A percentile compares a stretch with the other conserved stretches of the same genome.
Conservation (phyloP, 176 grass and related monocot genomes). For the sorghum (Sorghum bicolor) region Sorghum_bicolor_NCBIv3 NC_012879.2:10259501-10260000, state of each 20-base stretch:
- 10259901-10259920: too few species aligned
- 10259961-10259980: too few species aligned
- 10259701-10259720: not conserved
- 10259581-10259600: constrained; percentile 24
- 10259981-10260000: too few species aligned
- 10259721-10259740: not conserved
- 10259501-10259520: constrained; percentile 23
- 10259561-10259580: constrained; percentile 25
- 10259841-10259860: too few species aligned
- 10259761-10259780: not conserved
- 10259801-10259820: not conserved
- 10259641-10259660: constrained; percentile 1
- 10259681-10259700: not conserved
- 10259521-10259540: constrained; percentile 30
- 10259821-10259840: not conserved
- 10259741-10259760: not conserved
- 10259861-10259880: too few species aligned
- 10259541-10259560: constrained; percentile 19
- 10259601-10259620: constrained; percentile 23
- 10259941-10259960: too few species aligned
- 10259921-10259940: too few species aligned
- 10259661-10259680: constrained; percentile 7
- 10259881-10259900: too few species aligned
- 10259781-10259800: not conserved
- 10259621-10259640: not conserved